Conservation (phyloP, 2,329 filamentous ascomycete genomes). For the Penicillium paneum region DNA sequence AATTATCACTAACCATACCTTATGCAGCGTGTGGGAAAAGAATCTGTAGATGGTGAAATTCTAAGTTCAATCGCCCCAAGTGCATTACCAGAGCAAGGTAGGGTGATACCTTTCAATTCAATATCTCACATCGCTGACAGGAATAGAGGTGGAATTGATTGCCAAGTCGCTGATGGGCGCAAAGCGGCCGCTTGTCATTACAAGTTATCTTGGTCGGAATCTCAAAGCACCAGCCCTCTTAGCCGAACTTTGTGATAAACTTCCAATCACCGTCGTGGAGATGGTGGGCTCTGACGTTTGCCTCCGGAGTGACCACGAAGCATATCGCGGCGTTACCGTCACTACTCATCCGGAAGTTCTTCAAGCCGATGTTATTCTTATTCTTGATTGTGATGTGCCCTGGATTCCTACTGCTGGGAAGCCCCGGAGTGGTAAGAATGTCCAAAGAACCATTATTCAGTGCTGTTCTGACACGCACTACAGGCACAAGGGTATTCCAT, state of each 20-base stretch:
- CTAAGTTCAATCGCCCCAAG: slow-evolving; percentile 11
- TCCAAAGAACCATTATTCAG: rapidly evolving
- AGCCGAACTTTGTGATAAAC: slow-evolving; percentile 44
- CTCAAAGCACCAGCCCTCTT: slow-evolving; percentile 41
- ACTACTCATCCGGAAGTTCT: slow-evolving; percentile 69
- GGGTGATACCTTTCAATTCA: rapidly evolving
- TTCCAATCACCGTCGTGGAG: slow-evolving; percentile 49
- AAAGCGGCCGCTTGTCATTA: slow-evolving; percentile 48
- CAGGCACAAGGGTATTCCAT: slow-evolving; percentile 58
- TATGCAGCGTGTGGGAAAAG: slow-evolving; percentile 15
- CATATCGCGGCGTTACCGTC: slow-evolving; percentile 66
- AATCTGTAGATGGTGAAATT: slow-evolving; percentile 12
- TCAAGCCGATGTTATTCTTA: slow-evolving; percentile 75
- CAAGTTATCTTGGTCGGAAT: slow-evolving; percentile 49
- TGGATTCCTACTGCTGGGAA: slow-evolving; percentile 75
- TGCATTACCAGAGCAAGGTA: slow-evolving; percentile 14
- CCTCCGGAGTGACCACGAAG: slow-evolving; percentile 44
- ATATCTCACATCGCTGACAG: not conserved
- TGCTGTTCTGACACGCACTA: slow-evolving; percentile 24
- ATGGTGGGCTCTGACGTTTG: slow-evolving; percentile 49
- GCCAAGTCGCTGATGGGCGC: slow-evolving; percentile 42
- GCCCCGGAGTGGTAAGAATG: slow-evolving; percentile 34
- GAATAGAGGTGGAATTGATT: slow-evolving; percentile 36
- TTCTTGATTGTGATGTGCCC: slow-evolving; percentile 83
- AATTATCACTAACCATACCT: not conserved